A percentile compares a stretch with the other conserved stretches of the same genome.
Conservation (phyloP, 345 rosid genomes). For the Combretum micranthum region DNA sequence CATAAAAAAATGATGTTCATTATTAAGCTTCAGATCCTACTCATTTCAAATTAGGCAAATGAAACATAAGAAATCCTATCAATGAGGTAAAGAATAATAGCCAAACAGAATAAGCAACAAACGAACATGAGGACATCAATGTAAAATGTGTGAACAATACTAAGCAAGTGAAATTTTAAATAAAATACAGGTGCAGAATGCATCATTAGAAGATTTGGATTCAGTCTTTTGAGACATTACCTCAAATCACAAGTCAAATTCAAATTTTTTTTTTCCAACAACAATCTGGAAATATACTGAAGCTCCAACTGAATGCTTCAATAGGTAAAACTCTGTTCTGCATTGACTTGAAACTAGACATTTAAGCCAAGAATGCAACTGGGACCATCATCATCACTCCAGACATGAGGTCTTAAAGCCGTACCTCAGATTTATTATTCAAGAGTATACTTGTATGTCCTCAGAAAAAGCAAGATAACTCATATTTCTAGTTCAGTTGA, state of each 20-base stretch:
- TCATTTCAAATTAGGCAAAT: too few relatives aligned
- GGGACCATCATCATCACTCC: slow-evolving; percentile 79
- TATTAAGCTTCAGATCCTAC: too few relatives aligned
- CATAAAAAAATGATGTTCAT: too few relatives aligned
- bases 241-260: slow-evolving; percentile 27
- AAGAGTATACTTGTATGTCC: too few relatives aligned
- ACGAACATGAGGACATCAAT: too few relatives aligned
- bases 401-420: slow-evolving; percentile 66
- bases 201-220: too few relatives aligned
- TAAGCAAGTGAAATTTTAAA: too few relatives aligned
- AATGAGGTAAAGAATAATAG: too few relatives aligned
- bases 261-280: slow-evolving; percentile 66
- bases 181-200: neutral
- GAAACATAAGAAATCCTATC: too few relatives aligned
- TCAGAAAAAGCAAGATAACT: neutral
- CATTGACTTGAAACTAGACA: slow-evolving; percentile 92
- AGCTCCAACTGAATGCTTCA: slow-evolving; percentile 89
- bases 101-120: too few relatives aligned
- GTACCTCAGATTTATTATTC: slow-evolving; percentile 78
- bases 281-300: slow-evolving; percentile 77
- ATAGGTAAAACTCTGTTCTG: slow-evolving; percentile 81
- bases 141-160: too few relatives aligned
- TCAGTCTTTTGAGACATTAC: slow-evolving; percentile 12
- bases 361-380: slow-evolving; percentile 79
- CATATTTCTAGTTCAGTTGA: too few relatives aligned